Conservation (phyloP, 2,329 filamentous ascomycete genomes). For the Fusarium sp. region DNA sequence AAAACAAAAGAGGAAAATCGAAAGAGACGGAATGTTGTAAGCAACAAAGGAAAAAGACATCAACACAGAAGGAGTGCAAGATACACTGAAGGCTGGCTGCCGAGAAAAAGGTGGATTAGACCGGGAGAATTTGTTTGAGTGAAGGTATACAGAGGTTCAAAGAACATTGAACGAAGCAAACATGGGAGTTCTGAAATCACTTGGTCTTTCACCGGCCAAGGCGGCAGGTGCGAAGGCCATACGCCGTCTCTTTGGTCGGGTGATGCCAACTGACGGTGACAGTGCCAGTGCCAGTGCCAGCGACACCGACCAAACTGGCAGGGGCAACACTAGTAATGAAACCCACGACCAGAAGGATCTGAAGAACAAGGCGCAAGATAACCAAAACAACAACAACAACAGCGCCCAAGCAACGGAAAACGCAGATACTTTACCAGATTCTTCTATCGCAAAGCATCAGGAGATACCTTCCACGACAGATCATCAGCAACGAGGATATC, state of each 20-base stretch:
- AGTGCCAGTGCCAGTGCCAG: constrained; percentile 20
- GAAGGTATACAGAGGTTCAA: constrained; percentile 6
- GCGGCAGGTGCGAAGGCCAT: constrained; percentile 50
- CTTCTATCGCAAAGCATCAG: neutral
- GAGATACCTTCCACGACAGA: neutral
- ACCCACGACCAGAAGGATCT: constrained; percentile 16
- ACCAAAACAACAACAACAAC: constrained; percentile 19
- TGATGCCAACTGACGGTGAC: constrained; percentile 44
- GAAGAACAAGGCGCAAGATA: constrained; percentile 4
- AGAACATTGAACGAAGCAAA: constrained; percentile 5
- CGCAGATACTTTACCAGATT: constrained; percentile 1
- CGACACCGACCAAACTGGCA: constrained; percentile 38
- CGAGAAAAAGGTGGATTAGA: constrained; percentile 4
- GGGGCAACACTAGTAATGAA: constrained; percentile 22
- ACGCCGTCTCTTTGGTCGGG: constrained; percentile 51
- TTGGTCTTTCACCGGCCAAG: constrained; percentile 51
- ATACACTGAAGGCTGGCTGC: neutral
- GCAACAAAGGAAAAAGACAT: neutral
- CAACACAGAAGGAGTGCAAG: neutral
- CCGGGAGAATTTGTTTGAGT: constrained; percentile 1
- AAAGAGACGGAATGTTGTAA: neutral
- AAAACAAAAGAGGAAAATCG: neutral
- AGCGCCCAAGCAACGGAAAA: constrained; percentile 7
- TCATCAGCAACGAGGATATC: constrained; percentile 6
- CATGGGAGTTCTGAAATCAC: constrained; percentile 50